These are phyloP conservation scores for Endotrypanum monterogeii DNA, from an alignment of 208 protist genomes.

Conservation along the genomic window DNA sequence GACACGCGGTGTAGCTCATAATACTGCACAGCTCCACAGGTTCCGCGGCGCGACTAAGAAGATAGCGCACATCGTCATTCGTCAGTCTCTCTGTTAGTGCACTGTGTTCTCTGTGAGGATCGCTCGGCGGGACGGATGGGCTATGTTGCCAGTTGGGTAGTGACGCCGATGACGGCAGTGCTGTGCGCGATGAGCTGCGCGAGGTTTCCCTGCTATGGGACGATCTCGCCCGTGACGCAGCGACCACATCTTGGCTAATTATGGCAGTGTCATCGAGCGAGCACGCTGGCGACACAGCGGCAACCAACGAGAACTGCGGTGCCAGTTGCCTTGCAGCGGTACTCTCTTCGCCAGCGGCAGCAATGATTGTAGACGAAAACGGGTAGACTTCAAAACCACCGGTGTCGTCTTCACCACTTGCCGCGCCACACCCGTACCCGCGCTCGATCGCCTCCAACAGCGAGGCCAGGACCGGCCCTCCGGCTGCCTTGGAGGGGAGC, in stretches of 20 bases:
- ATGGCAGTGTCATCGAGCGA: conserved; percentile 42
- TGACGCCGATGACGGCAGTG: conserved; percentile 1
- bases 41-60: conserved; percentile 16
- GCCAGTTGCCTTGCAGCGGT: conserved; percentile 32
- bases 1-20: conserved; percentile 17
- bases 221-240: conserved; percentile 33
- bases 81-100: conserved; percentile 12
- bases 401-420: neutral
- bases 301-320: conserved; percentile 55
- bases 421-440: conserved; percentile 12
- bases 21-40: conserved; percentile 10
- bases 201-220: conserved; percentile 19
- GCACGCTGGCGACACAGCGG: conserved; percentile 34
- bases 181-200: conserved; percentile 11
- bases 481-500: conserved; percentile 18
- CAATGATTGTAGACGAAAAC: conserved; percentile 44
- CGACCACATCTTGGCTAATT: conserved; percentile 73
- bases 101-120: neutral
- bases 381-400: neutral
- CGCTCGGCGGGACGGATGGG: neutral
- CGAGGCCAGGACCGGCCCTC: conserved; percentile 2
- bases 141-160: conserved; percentile 2
- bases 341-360: conserved; percentile 47
- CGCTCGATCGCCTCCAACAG: conserved; percentile 25
- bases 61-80: conserved; percentile 16